Evolutionary conservation across 805 yeast genomes (phyloP), one percentile per base, ranked within the genome.

Genomic region (Suhomyces kilbournensis): DNA sequence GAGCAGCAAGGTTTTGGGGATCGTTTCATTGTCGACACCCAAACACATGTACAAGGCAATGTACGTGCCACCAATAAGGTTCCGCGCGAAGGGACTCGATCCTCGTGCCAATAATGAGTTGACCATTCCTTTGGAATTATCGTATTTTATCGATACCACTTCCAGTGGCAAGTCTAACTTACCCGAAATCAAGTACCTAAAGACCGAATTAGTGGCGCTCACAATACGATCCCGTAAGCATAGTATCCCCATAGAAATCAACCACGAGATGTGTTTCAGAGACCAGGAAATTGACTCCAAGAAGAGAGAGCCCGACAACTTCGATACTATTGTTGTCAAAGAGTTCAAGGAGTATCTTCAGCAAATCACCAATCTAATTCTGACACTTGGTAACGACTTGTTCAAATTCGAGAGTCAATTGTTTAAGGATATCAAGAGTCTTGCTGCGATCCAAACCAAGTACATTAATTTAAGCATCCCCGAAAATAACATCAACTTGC

Each of bases 191-290:
- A 74, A 71, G 54, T 57, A 61, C 3, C 44, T 73, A 7, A 56
- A 60, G n/a, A 59, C 68, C 12, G 78, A 75, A 47, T 59, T 75
- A 49, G 69, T 71, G 22, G 72, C 60, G 4, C 63, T 68, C n/a
- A 71, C 77, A 2, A 60, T 71, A 10, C 53, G 69, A 30, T 68
- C 77, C 2, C 61, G 60, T 20, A 72, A 71, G 47, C 63, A 72
- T 48, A 63, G 57, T 7, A 68, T 75, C 14, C 79, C 79, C 1
- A 61, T 75, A 5, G 77, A 74, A 42, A 58, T 75, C 54, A 69
- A 66, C 52, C 76, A 70, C 50, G 77, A 72, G 23, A 66, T 72
- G 68, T 70, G 72, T 51, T 71, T 72, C 55, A 56, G 60, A 14
- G 75, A 71, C 44, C 69, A 68, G 28, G 65, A 66, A 34, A 65